phyloP scores from a whole-genome alignment of 495 filamentous ascomycete genomes.

The Sordaria brevicollis region DNA sequence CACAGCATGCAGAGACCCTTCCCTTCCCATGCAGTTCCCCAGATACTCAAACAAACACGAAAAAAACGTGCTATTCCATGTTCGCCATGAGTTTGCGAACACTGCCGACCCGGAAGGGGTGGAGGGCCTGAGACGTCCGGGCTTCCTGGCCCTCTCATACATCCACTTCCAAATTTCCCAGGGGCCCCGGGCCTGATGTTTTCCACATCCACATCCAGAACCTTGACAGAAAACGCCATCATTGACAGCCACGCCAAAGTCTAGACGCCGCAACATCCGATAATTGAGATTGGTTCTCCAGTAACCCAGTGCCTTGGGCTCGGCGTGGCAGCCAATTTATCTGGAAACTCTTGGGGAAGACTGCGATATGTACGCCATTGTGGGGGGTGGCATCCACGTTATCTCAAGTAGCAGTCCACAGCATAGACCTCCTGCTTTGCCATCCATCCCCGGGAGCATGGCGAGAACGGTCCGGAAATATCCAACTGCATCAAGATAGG shows the following conservation, averaged over 20 bases:
- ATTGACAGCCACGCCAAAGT: not conserved
- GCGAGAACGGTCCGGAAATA: not conserved
- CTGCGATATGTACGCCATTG: not conserved
- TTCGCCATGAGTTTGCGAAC: not conserved
- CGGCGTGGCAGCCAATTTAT: not conserved
- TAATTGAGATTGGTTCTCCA: not conserved
- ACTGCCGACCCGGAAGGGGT: not conserved
- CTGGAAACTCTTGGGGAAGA: not conserved
- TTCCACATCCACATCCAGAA: not conserved
- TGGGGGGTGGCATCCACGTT: not conserved
- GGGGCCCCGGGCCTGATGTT: not conserved
- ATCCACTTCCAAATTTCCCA: not conserved
- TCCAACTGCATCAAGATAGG: not conserved
- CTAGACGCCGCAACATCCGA: not conserved
- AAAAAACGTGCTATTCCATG: not conserved
- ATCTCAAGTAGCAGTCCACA: not conserved
- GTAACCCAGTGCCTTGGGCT: no score
- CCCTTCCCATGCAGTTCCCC: not conserved
- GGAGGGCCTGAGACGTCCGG: not conserved
- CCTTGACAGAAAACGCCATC: not conserved
- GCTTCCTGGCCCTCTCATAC: not conserved
- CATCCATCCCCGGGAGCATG: not conserved
- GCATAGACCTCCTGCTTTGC: not conserved
- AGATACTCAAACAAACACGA: not conserved
- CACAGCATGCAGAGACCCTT: not conserved